Conservation (phyloP, 352 stramenopile genomes). For the Blastocystis sp. region DNA sequence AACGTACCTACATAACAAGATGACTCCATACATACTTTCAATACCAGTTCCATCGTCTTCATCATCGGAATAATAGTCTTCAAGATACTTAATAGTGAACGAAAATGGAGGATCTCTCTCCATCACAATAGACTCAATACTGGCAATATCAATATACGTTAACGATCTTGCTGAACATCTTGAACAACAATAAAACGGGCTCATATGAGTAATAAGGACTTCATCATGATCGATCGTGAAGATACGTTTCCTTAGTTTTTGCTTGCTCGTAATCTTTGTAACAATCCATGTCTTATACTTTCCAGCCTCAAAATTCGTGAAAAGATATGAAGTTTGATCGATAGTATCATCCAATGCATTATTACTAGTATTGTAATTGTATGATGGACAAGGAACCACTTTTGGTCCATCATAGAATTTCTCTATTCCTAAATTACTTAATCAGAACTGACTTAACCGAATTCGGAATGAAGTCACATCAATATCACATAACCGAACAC, state of each 20-base stretch:
- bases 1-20: background rate
- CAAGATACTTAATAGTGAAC: constrained; percentile 9
- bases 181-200: background rate
- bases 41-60: background rate
- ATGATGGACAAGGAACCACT: constrained; percentile 14
- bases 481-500: constrained; percentile 9
- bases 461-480: constrained; percentile 41
- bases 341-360: background rate
- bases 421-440: background rate
- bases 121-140: constrained; percentile 17
- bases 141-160: constrained; percentile 5
- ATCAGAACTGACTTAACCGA: background rate
- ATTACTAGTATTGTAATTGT: constrained; percentile 21
- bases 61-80: constrained; percentile 29
- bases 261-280: background rate
- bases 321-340: constrained; percentile 11
- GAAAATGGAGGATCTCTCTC: background rate
- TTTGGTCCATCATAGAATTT: constrained; percentile 25
- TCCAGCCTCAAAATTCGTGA: constrained; percentile 52
- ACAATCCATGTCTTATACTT: constrained; percentile 45
- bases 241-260: constrained; percentile 7
- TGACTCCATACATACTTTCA: background rate
- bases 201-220: constrained; percentile 7
- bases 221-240: constrained; percentile 57
- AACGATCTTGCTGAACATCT: background rate